Base-by-base conservation (phyloP, 75 land plant species). In the Sequoiadendron giganteum region DNA sequence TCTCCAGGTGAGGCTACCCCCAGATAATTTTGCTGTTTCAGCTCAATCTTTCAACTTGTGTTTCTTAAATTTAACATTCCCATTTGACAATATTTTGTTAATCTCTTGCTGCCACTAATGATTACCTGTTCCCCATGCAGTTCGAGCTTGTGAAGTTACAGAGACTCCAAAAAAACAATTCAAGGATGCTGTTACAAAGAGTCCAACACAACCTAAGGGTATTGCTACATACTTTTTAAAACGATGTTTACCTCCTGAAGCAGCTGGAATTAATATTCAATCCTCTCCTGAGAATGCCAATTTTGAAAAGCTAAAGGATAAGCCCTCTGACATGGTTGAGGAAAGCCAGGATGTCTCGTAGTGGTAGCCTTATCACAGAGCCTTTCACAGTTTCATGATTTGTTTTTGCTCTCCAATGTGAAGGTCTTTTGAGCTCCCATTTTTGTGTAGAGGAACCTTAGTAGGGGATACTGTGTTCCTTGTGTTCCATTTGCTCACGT, bases 1-100 rank as follows among this genome's bases (percentile, higher is more conserved):
- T 90, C 93, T 82, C 91, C 93, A 87, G 94, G 94, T 92, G 86
- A 54, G 65, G 34, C 3, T 55, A 32, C 2, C 77, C 34, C 34
- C 38, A 2, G 38, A 73, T 2, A 7, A 25, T 10, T 32, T 13
- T 10, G 13, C 34, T 1, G 11, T 32, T 13, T 30, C 77, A 73
- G 11, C 8, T 32, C 38, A 34, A 11, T 13, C 3, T 32, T 34
- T 73, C 39, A 11, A 73, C 15, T 73, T 30, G 32, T 7, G 14
- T 65, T 25, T 25, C 28, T 65, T 25, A 21, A 58, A 19, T 58
- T 52, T 30, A 72, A 72, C 32, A 72, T 72, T 10, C 2, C n/a
- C 30, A 72, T 72, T 28, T 58, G 21, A 21, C 25, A 55, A 55
- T 14, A 55, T 55, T 16, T 58, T 48, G 49, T 52, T 54, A 13